Base-by-base conservation (phyloP, 306 rosid genomes). In the Comarum palustre region DNA sequence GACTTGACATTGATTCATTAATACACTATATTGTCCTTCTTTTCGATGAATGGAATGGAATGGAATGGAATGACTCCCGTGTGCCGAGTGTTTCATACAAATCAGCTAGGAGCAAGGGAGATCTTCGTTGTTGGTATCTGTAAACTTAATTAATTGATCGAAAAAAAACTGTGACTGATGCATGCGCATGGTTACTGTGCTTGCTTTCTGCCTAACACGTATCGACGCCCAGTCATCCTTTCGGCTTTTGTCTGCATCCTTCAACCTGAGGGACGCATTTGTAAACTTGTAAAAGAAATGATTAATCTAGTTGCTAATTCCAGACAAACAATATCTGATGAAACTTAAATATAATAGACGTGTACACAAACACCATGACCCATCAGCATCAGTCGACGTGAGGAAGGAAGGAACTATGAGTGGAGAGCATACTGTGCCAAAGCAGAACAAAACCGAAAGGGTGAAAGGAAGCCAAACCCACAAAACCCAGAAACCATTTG, bases 371-470 rank as follows among this genome's bases (percentile, higher is more conserved):
- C 12, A 19, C 48, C 48, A 64, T 64, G 13, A 64, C 31, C 48
- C 31, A 38, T 64, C 48, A 64, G 69, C 69, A 64, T 39, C 69
- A 64, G 32, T n/a, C 69, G 14, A 64, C 69, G 69, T 38, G 20
- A 10, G 25, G 5, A 29, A n/a, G 43, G 5, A 29, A n/a, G 43
- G 48, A 16, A 55, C 39, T 4, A 38, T 5, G 42, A 55, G 66
- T 39, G 66, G 75, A 41, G 75, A 5, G 17, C 75, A 16, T 57
- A 57, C 54, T 71, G 75, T 57, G 66, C 75, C 59, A 41, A 39
- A 27, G 27, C 20, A 16, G 41, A 71, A 22, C 54, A 61, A 17
- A 69, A 25, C 71, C 57, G 39, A 67, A 67, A 45, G 36, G 51
- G 46, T 22, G 15, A 41, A 20, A 29, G 36, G 19, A 29, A 59